Conservation (phyloP, 1,139 yeast species). For the Candida anutae region DNA sequence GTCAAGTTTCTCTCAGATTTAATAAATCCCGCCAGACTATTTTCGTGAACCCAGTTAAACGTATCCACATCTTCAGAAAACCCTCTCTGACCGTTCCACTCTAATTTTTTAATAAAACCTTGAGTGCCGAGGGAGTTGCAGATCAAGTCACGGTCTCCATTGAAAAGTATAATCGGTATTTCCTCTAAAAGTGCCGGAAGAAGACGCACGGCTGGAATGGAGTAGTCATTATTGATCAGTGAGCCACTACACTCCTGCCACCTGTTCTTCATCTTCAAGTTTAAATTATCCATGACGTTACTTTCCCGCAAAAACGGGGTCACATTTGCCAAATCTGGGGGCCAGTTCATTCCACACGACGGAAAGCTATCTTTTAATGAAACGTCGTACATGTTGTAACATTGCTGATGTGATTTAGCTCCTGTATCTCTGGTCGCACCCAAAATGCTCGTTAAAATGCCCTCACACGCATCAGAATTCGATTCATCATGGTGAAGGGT, state of each 20-base stretch:
- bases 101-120: slow-evolving; percentile 48
- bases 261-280: slow-evolving; percentile 32
- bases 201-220: slow-evolving; percentile 56
- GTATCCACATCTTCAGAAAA: slow-evolving; percentile 30
- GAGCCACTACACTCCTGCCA: slow-evolving; percentile 77
- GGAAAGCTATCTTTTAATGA: slow-evolving; percentile 68
- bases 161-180: slow-evolving; percentile 64
- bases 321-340: slow-evolving; percentile 56
- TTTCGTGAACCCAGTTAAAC: slow-evolving; percentile 48
- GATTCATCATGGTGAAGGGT: slow-evolving; percentile 18
- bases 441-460: slow-evolving; percentile 35
- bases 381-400: slow-evolving; percentile 80
- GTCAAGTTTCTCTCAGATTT: slow-evolving; percentile 64
- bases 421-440: slow-evolving; percentile 21
- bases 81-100: slow-evolving; percentile 65
- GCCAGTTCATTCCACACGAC: slow-evolving; percentile 94
- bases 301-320: slow-evolving; percentile 50
- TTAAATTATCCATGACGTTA: slow-evolving; percentile 53
- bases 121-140: slow-evolving; percentile 81
- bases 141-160: slow-evolving; percentile 83
- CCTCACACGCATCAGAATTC: slow-evolving; percentile 41
- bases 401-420: slow-evolving; percentile 32
- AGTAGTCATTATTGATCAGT: slow-evolving; percentile 41
- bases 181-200: slow-evolving; percentile 58
- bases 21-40: slow-evolving; percentile 43